Conservation (phyloP, 2,329 filamentous ascomycete genomes). For the Madurella fahalii region DNA sequence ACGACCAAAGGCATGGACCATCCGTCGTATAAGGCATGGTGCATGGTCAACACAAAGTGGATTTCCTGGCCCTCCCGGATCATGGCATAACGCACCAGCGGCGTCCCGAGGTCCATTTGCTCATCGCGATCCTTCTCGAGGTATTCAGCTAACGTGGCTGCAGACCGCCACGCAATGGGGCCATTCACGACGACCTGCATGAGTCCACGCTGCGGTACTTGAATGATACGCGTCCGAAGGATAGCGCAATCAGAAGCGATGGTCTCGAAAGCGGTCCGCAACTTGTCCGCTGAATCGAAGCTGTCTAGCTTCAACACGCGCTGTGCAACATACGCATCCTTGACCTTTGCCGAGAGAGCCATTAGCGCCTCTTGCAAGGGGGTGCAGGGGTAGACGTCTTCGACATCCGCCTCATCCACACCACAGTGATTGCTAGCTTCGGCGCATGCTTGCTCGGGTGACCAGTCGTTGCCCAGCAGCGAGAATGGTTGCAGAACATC, state of each 20-base stretch:
- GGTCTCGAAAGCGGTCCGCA: slow-evolving; percentile 43
- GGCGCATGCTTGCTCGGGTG: slow-evolving; percentile 31
- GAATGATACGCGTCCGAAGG: slow-evolving; percentile 47
- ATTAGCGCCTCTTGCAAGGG: slow-evolving; percentile 53
- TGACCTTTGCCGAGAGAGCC: slow-evolving; percentile 47
- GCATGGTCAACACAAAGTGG: slow-evolving; percentile 50
- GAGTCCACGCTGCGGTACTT: slow-evolving; percentile 39
- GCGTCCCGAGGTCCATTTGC: slow-evolving; percentile 42
- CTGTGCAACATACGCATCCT: slow-evolving; percentile 50
- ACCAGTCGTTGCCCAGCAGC: slow-evolving; percentile 36
- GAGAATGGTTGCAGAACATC: slow-evolving; percentile 34
- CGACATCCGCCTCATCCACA: slow-evolving; percentile 31
- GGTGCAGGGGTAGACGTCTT: slow-evolving; percentile 53
- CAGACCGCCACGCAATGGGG: slow-evolving; percentile 34
- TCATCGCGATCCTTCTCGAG: slow-evolving; percentile 38
- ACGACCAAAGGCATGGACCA: slow-evolving; percentile 51
- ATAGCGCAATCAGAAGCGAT: slow-evolving; percentile 40
- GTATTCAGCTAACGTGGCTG: slow-evolving; percentile 35
- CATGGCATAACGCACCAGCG: slow-evolving; percentile 45
- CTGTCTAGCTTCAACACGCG: slow-evolving; percentile 42
- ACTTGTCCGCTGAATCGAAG: slow-evolving; percentile 33
- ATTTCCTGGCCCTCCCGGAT: slow-evolving; percentile 33
- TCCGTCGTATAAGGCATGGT: slow-evolving; percentile 55
- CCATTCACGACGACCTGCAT: slow-evolving; percentile 45
- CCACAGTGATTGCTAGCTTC: slow-evolving; percentile 41